Percentiles rank a stretch among this genome's conserved stretches.
Evolutionary conservation across 2,329 filamentous ascomycete species (phyloP).

Genomic region (Epichloe uncinata): DNA sequence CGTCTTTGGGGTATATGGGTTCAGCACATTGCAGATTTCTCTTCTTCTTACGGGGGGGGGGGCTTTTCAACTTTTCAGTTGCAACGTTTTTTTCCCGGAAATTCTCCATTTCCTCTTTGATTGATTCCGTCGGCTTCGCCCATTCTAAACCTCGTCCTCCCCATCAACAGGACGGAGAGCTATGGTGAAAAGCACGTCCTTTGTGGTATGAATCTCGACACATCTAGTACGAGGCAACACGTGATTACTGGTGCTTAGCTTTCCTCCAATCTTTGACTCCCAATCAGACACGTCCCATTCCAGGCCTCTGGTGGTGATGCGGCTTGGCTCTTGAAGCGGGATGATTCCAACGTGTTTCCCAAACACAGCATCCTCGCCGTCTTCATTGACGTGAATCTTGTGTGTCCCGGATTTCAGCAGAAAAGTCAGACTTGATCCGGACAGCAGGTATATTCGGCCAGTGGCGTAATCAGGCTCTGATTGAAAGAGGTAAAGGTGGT

Average conservation of each 20-base stretch:
- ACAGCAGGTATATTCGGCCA: slow-evolving; percentile 64
- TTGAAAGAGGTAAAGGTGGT: slow-evolving; percentile 63
- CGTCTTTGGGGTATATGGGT: slow-evolving; percentile 7
- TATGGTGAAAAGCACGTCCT: slow-evolving; percentile 61
- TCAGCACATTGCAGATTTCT: slow-evolving; percentile 3
- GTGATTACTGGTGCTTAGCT: slow-evolving; percentile 71
- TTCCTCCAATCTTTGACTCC: slow-evolving; percentile 61
- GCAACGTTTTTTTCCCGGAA: not conserved
- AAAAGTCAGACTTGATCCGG: slow-evolving; percentile 64
- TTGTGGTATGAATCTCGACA: slow-evolving; percentile 49
- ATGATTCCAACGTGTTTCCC: slow-evolving; percentile 76
- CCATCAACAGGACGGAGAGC: slow-evolving; percentile 35
- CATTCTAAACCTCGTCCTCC: slow-evolving; percentile 17
- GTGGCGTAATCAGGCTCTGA: slow-evolving; percentile 31
- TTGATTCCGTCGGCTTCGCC: not conserved
- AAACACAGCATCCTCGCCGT: slow-evolving; percentile 39
- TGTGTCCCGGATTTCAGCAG: slow-evolving; percentile 60
- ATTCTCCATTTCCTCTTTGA: not conserved
- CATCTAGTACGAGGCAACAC: slow-evolving; percentile 44
- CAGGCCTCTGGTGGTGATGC: slow-evolving; percentile 68
- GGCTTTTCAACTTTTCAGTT: not conserved
- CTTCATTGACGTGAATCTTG: slow-evolving; percentile 48
- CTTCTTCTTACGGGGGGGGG: not conserved
- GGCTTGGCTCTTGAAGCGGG: slow-evolving; percentile 63
- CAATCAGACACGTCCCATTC: slow-evolving; percentile 86